These are phyloP conservation scores for Fraxinus xanthoxyloides DNA, from an alignment of 305 asterid genomes.

Conservation along the genomic window DNA sequence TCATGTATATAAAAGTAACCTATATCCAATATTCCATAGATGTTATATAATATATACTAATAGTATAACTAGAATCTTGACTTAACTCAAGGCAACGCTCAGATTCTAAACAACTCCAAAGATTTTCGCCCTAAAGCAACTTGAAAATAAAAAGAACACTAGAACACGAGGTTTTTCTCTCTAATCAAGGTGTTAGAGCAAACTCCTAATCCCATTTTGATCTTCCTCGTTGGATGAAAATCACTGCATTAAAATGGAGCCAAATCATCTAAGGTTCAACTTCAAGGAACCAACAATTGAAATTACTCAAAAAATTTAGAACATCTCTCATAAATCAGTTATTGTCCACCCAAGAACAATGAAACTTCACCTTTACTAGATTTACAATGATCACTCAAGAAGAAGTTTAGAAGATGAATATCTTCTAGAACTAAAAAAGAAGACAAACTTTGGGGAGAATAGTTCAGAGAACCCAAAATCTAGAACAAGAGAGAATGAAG, in stretches of 20 bases:
- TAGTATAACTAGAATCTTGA: too few species aligned
- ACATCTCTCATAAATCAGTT: background rate
- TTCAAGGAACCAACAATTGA: background rate
- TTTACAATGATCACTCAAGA: background rate
- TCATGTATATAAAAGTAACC: too few species aligned
- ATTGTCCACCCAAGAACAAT: background rate
- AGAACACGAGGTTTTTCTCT: too few species aligned
- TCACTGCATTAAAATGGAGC: background rate
- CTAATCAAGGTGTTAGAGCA: background rate
- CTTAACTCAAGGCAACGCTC: too few species aligned
- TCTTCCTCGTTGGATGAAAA: background rate
- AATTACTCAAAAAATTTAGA: background rate
- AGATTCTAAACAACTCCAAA: too few species aligned
- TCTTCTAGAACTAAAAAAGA: background rate
- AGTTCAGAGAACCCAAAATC: background rate
- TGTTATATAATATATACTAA: too few species aligned
- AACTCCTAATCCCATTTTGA: background rate
- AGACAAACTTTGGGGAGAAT: background rate
- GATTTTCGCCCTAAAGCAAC: too few species aligned
- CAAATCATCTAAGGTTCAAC: background rate
- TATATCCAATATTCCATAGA: too few species aligned
- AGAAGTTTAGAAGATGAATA: background rate
- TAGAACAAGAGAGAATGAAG: background rate
- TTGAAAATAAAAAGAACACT: too few species aligned
- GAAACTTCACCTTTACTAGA: background rate